Evolutionary conservation across 768 basidiomycete genomes (phyloP), one percentile per base, ranked within the genome.

Genomic region (Tricholoma furcatifolium): DNA sequence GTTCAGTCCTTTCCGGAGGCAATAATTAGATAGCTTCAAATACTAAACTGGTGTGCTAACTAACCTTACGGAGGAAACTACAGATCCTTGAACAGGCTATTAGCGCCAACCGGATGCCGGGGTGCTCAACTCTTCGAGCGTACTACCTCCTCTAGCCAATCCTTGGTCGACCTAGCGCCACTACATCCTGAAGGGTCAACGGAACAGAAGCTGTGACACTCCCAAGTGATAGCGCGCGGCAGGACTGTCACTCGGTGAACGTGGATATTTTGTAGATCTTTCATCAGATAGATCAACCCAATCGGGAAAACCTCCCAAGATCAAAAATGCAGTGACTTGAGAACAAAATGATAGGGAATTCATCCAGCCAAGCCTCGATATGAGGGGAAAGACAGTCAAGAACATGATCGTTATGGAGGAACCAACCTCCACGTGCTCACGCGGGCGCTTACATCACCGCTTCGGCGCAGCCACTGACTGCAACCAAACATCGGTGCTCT

Each of bases 101-200:
- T n/a, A 7, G 23, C 30, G 12, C 36, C 15, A 43, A 23, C 47
- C 41, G 51, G 17, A 39, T 35, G 6, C 38, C 23, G 51, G 38
- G 3, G 1, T 31, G 45, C 4, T 18, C 20, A 27, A 30, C 18
- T 17, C 31, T 24, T 8, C 8, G 24, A 1, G 20, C 20, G 27
- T 27, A 49, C 47, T 49, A 24, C 21, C 15, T 35, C 15, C 9
- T 35, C 34, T 35, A 8, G 9, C 34, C 34, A 51, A n/a, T 20
- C 9, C 7, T 15, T 15, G 11, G 14, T 12, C 21, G 40, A 24
- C 42, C n/a, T 36, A 43, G 34, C 45, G 47, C 45, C 20, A 47
- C 51, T 54, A 51, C 49, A 39, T 50, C 51, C 51, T 50, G 57
- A 53, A 30, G 2, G 40, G 34, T 51, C 24, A 14, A 53, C 50